phyloP scores from a whole-genome alignment of 2,329 filamentous ascomycete genomes.

The Fusarium humuli region DNA sequence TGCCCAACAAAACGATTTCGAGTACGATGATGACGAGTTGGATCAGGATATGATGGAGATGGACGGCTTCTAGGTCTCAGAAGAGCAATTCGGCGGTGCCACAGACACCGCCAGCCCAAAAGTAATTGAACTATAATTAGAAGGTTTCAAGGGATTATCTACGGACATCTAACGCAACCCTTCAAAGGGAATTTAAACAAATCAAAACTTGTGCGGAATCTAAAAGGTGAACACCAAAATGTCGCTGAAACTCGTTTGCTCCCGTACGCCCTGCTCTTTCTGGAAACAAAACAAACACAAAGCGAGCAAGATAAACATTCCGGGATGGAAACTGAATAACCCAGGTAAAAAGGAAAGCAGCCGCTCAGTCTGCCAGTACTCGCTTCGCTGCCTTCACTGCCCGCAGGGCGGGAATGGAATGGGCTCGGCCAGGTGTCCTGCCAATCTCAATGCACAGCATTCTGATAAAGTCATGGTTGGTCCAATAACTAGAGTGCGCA shows the following conservation, averaged over 20 bases:
- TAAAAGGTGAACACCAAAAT: background rate
- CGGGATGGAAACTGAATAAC: background rate
- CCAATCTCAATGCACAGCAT: constrained; percentile 92
- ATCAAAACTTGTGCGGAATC: background rate
- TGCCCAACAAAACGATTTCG: constrained; percentile 56
- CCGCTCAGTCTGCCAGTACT: constrained; percentile 38
- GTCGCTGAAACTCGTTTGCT: background rate
- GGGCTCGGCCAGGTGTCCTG: constrained; percentile 73
- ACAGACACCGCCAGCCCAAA: constrained; percentile 1
- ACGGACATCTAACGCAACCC: background rate
- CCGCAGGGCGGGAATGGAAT: constrained; percentile 68
- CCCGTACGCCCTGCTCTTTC: constrained; percentile 7
- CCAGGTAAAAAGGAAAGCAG: background rate
- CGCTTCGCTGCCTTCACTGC: constrained; percentile 66
- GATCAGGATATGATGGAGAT: constrained; percentile 68
- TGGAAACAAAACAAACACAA: background rate
- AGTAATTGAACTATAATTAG: constrained; percentile 18
- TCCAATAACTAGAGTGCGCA: constrained; percentile 96
- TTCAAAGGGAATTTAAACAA: constrained; percentile 9
- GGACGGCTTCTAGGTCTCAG: constrained; percentile 50
- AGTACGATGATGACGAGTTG: constrained; percentile 64
- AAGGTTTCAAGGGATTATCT: background rate
- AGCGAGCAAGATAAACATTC: background rate
- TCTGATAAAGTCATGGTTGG: constrained; percentile 85
- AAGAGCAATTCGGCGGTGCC: background rate